These are phyloP conservation scores for Cyberlindnera maclurae DNA, from an alignment of 805 yeast species.

Conservation along the genomic window DNA sequence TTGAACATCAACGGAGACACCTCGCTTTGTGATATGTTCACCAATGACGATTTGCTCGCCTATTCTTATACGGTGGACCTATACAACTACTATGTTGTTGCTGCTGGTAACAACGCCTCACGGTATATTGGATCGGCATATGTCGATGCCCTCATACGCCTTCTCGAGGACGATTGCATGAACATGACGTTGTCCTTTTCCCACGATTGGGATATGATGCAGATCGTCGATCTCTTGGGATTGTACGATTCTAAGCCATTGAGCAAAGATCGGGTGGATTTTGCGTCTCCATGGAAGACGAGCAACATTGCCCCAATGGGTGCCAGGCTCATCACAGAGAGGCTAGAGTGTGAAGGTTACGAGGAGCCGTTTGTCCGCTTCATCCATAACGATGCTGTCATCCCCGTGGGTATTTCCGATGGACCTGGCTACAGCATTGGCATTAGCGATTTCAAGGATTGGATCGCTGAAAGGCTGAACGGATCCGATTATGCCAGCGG, in stretches of 20 bases:
- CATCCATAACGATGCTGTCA: conserved; percentile 46
- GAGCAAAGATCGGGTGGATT: conserved; percentile 31
- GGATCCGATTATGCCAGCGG: conserved; percentile 25
- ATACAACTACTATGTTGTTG: conserved; percentile 41
- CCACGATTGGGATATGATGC: conserved; percentile 64
- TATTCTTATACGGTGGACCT: conserved; percentile 57
- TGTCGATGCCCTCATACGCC: conserved; percentile 41
- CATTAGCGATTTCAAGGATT: conserved; percentile 27
- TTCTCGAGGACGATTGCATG: conserved; percentile 43
- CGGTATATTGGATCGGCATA: conserved; percentile 46
- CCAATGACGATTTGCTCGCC: conserved; percentile 57
- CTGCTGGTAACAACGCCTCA: too few relatives aligned
- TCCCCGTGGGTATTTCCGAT: conserved; percentile 39
- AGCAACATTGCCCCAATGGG: conserved; percentile 53
- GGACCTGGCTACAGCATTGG: conserved; percentile 52
- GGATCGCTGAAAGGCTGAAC: conserved; percentile 25
- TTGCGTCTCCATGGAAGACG: conserved; percentile 40
- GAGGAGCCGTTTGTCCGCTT: conserved; percentile 37
- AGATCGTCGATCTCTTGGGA: conserved; percentile 60
- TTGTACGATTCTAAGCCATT: conserved; percentile 23
- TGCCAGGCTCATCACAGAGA: conserved; percentile 44
- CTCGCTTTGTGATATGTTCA: conserved; percentile 59
- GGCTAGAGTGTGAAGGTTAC: conserved; percentile 25
- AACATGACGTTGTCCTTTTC: conserved; percentile 63
- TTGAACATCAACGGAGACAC: conserved; percentile 63